Evolutionary conservation across 2,329 filamentous ascomycete species (phyloP), one percentile per base, ranked within the genome.

Genomic region (Aspergillus hiratsukae): DNA sequence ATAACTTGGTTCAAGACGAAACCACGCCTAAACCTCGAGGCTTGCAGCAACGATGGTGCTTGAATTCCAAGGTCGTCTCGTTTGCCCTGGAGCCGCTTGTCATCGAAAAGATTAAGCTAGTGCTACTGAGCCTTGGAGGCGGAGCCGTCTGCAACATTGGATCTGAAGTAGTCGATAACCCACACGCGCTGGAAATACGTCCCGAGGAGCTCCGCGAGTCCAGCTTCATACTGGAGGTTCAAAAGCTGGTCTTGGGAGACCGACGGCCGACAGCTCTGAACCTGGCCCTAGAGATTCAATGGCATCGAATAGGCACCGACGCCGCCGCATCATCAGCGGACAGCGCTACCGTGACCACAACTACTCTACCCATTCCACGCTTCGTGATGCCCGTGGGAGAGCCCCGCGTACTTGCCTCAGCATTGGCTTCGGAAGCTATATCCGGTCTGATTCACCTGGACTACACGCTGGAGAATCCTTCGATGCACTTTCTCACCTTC

Each of bases 401-500:
- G 70, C 94, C 94, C 0, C 86, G 94, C 55, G 91, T 97, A 1
- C 83, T 97, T 3, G 78, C 79, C 54, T 77, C 80, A 0, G 75
- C 76, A 3, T 66, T 64, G 0, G 57, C 70, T 2, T 79, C 77
- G 0, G 58, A 57, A 14, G 60, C 58, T 17, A 57, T 73, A 23
- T 55, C 71, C 0, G 72, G 70, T 2, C 57, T 77, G 48, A 68
- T 77, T 40, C 73, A 83, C 50, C 74, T 86, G 41, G 75, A 82
- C 58, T 88, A 88, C 69, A 90, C 86, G 3, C 85, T 99, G 55
- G 94, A 99, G 75, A 99, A 99, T 70, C 89, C 92, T 0, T 97
- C 93, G 0, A 88, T 87, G 71, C 94, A 99, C 72, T 95, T 96
- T 74, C 83, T 99, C 51, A 96, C 92, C 0, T 99, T 99, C 75